Evolutionary conservation across 441 rosid genomes (phyloP).

Genomic region (Eutrema salsugineum): DNA sequence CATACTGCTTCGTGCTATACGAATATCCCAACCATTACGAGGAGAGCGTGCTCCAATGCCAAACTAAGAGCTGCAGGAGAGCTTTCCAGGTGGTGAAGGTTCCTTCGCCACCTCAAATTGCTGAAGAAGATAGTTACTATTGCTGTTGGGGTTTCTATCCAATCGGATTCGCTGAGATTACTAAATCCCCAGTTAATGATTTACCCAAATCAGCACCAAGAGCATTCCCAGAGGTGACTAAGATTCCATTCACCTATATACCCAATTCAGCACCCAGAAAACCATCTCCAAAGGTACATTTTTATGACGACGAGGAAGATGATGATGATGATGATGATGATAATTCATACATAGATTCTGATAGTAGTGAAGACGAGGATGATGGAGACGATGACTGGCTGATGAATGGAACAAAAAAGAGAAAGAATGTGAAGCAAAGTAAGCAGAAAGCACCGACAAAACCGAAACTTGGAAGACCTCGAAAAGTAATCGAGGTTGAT

Average conservation of each 20-base stretch:
- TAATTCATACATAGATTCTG: conserved; percentile 48
- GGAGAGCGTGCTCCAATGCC: conserved; percentile 70
- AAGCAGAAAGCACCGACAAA: conserved; percentile 40
- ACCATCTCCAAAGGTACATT: conserved; percentile 42
- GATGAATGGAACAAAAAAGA: conserved; percentile 36
- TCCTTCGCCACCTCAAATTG: conserved; percentile 64
- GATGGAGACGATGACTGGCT: conserved; percentile 29
- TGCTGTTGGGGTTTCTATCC: conserved; percentile 84
- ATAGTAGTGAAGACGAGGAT: conserved; percentile 49
- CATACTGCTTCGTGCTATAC: conserved; percentile 69
- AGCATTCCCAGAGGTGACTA: conserved; percentile 35
- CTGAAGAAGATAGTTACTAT: conserved; percentile 50
- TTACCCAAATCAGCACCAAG: conserved; percentile 33
- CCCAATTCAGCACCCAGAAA: conserved; percentile 36
- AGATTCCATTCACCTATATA: neutral
- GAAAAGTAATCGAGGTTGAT: conserved; percentile 16
- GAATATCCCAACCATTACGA: conserved; percentile 73
- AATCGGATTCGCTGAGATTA: conserved; percentile 47
- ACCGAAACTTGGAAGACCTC: conserved; percentile 19
- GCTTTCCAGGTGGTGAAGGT: conserved; percentile 71
- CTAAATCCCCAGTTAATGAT: conserved; percentile 17
- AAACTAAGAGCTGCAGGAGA: conserved; percentile 54
- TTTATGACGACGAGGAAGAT: conserved; percentile 38
- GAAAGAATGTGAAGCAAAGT: conserved; percentile 39
- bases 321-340: conserved; percentile 36